These are phyloP conservation scores for Quambalaria eucalypti DNA, from an alignment of 1,284 basidiomycete species.

Conservation along the genomic window DNA sequence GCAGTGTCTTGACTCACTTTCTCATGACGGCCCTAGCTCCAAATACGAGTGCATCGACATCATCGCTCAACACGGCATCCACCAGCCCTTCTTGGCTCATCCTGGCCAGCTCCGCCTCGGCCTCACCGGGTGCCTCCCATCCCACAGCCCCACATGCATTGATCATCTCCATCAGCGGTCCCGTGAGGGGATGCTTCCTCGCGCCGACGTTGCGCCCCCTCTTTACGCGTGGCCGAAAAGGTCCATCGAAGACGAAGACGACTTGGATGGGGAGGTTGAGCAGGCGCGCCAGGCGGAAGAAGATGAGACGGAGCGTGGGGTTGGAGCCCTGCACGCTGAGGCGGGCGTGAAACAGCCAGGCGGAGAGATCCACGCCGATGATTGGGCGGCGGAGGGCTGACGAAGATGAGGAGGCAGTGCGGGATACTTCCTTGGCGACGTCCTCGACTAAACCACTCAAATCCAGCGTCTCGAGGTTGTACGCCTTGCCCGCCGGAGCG, in stretches of 20 bases:
- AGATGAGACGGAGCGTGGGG: slow-evolving; percentile 51
- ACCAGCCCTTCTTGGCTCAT: slow-evolving; percentile 71
- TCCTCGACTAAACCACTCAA: background rate
- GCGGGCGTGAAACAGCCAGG: slow-evolving; percentile 52
- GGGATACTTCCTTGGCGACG: slow-evolving; percentile 4
- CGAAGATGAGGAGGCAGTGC: slow-evolving; percentile 2
- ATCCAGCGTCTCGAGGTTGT: background rate
- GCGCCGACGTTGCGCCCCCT: slow-evolving; percentile 62
- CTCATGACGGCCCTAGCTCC: slow-evolving; percentile 73
- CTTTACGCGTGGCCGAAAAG: slow-evolving; percentile 70
- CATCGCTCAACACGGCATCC: slow-evolving; percentile 84
- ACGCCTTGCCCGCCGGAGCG: background rate
- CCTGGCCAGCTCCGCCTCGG: slow-evolving; percentile 87
- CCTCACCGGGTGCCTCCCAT: slow-evolving; percentile 71
- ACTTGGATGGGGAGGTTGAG: slow-evolving; percentile 68
- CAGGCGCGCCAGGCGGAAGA: slow-evolving; percentile 58
- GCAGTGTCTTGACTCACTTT: slow-evolving; percentile 51
- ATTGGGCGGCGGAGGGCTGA: slow-evolving; percentile 10
- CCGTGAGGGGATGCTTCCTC: slow-evolving; percentile 31
- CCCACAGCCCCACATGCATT: background rate
- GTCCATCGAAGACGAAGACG: slow-evolving; percentile 90
- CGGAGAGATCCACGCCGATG: slow-evolving; percentile 40
- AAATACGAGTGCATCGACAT: slow-evolving; percentile 84
- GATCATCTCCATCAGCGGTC: slow-evolving; percentile 1
- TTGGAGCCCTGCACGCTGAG: slow-evolving; percentile 49